A percentile compares a stretch with the other conserved stretches of the same genome.
Conservation (phyloP, 495 filamentous ascomycete species). For the Aspergillus avenaceus region DNA sequence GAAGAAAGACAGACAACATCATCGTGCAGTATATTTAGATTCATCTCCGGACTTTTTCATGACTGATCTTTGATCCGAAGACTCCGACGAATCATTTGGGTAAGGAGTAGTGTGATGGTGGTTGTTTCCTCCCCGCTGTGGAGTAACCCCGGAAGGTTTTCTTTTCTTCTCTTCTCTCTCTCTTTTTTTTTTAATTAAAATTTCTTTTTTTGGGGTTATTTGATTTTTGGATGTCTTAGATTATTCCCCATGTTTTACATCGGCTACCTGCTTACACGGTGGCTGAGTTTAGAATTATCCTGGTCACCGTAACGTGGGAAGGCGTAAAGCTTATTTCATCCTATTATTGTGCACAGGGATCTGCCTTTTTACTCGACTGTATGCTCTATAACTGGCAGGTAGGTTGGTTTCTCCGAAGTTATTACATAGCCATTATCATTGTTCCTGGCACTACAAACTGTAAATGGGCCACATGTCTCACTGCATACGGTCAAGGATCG, state of each 20-base stretch:
- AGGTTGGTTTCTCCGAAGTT: not conserved
- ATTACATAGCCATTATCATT: too few relatives aligned
- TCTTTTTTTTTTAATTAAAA: too few relatives aligned
- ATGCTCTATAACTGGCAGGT: not conserved
- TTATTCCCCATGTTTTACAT: too few relatives aligned
- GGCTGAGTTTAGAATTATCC: not conserved
- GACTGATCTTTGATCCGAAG: not conserved
- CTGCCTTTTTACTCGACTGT: too few relatives aligned
- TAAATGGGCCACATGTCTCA: not conserved
- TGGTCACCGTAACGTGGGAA: not conserved
- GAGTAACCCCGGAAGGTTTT: too few relatives aligned
- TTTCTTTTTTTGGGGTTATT: too few relatives aligned
- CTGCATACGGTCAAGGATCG: not conserved
- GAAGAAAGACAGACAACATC: not conserved
- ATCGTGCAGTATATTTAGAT: not conserved
- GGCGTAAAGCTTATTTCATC: not conserved
- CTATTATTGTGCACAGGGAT: too few relatives aligned
- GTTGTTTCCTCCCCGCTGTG: too few relatives aligned
- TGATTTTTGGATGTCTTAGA: too few relatives aligned
- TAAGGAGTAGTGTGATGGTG: too few relatives aligned
- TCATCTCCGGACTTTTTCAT: not conserved
- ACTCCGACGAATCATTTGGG: not conserved
- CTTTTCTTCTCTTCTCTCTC: too few relatives aligned
- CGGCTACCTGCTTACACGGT: too few relatives aligned
- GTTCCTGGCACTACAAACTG: not conserved